A percentile compares a stretch with the other conserved stretches of the same genome.
These are phyloP conservation scores for Penicillium taxi DNA, from an alignment of 495 filamentous ascomycete species.

Conservation along the genomic window DNA sequence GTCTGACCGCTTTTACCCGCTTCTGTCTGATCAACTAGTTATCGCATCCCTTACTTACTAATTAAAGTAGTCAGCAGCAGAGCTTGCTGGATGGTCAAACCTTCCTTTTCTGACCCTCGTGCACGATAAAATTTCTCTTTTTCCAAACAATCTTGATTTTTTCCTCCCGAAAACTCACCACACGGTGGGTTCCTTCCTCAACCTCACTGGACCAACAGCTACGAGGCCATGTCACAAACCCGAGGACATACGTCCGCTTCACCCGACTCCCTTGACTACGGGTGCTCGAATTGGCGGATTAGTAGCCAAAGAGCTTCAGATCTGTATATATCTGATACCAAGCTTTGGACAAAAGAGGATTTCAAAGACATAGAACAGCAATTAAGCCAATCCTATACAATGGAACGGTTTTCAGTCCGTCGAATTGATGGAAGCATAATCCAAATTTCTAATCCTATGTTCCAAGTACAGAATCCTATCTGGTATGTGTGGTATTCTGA, in stretches of 20 bases:
- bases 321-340: constrained; percentile 29
- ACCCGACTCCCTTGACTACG: constrained; percentile 32
- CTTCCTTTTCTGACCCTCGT: constrained; percentile 8
- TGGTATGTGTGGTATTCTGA: constrained; percentile 25
- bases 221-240: constrained; percentile 20
- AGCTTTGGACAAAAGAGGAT: constrained; percentile 32
- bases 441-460: constrained; percentile 32
- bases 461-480: constrained; percentile 30
- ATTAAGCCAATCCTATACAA: constrained; percentile 24
- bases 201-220: constrained; percentile 15
- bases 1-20: too few relatives aligned
- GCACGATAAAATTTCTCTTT: constrained; percentile 8
- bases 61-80: constrained; percentile 3
- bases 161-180: constrained; percentile 13
- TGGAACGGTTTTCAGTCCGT: constrained; percentile 28
- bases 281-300: constrained; percentile 27
- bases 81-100: constrained; percentile 7
- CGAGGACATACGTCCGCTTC: too few relatives aligned
- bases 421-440: constrained; percentile 28
- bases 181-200: constrained; percentile 14
- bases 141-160: constrained; percentile 9
- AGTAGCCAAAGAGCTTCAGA: constrained; percentile 32
- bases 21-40: too few relatives aligned
- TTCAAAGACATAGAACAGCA: constrained; percentile 31
- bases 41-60: too few relatives aligned